Evolutionary conservation across 495 filamentous ascomycete species (phyloP).

Genomic region (Hypomontagnella monticulosa): DNA sequence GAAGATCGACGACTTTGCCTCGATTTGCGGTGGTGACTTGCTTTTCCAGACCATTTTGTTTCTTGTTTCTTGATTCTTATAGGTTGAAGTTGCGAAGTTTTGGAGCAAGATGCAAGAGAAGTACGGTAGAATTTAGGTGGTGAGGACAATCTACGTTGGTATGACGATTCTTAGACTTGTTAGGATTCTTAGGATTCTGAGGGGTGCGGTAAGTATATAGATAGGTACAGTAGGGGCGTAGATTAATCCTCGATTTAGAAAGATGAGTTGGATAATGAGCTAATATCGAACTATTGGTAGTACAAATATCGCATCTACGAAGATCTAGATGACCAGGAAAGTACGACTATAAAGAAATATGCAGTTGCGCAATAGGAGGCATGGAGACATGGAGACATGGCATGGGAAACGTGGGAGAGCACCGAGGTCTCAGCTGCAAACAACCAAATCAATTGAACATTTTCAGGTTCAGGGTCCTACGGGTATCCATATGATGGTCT

Average conservation of each 20-base stretch:
- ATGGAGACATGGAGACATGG: too few species aligned
- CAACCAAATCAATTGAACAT: neutral
- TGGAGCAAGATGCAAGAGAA: neutral
- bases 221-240: neutral
- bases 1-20: slow-evolving; percentile 36
- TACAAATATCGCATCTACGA: neutral
- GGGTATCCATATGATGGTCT: slow-evolving; percentile 1
- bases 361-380: slow-evolving; percentile 7
- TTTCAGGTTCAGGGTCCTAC: too few species aligned
- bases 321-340: slow-evolving; percentile 8
- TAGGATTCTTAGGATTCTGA: slow-evolving; percentile 2
- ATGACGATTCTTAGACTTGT: neutral
- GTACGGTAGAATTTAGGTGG: neutral
- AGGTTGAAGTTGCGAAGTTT: neutral
- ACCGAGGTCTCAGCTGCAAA: slow-evolving; percentile 31
- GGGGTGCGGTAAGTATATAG: neutral
- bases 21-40: slow-evolving; percentile 24
- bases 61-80: slow-evolving; percentile 1
- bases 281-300: neutral
- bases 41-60: slow-evolving; percentile 29
- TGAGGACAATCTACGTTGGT: neutral
- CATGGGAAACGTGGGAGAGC: neutral
- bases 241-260: slow-evolving; percentile 1
- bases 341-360: slow-evolving; percentile 2
- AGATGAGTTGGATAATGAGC: neutral